Base-by-base conservation (phyloP, 2,329 filamentous ascomycete genomes). In the Penicillium paneum region DNA sequence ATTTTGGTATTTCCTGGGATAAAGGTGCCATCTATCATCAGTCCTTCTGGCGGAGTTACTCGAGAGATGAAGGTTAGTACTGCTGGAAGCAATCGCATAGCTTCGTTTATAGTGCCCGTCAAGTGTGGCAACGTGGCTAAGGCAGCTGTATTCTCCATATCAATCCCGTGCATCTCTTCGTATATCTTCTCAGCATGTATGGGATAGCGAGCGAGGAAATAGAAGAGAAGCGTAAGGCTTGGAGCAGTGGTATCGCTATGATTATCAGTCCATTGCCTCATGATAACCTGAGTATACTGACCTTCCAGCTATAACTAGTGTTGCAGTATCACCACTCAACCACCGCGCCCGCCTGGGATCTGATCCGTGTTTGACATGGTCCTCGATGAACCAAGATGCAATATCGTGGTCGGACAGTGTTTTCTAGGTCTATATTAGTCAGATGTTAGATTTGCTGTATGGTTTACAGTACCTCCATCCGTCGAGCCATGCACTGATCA, bases 401-500 rank as follows among this genome's bases (percentile, higher is more conserved):
- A 57, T 57, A 40, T 57, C 52, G 7, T 42, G 41, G 38, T 52
- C 49, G 5, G 49, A 1, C 3, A 3, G 41, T 1, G 34, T 24
- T 52, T 52, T 47, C 49, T 52, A 24, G 2, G 3, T 11, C 10
- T 0, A 5, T 13, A 3, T 45, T 17, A 36, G 42, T 15, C 10
- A 15, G 2, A n/a, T 3, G 5, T 4, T 1, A 1, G 13, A 15
- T 19, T 8, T 0, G 8, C 17, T 2, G 4, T 32, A 12, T 35
- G 11, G 1, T 8, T 36, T 32, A 5, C 19, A 29, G 8, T 43
- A 48, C 52, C 42, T 55, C 42, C 32, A 57, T 46, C 8, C 52
- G 46, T 52, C 51, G 74, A 71, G 29, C 36, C 77, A 74, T 42
- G 74, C 73, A 67, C 2, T 70, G 53, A 26, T 69, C 62, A 15